A percentile compares a stretch with the other conserved stretches of the same genome.
Conservation (phyloP, 176 grass and related monocot genomes). For the Eleusine indica region DNA sequence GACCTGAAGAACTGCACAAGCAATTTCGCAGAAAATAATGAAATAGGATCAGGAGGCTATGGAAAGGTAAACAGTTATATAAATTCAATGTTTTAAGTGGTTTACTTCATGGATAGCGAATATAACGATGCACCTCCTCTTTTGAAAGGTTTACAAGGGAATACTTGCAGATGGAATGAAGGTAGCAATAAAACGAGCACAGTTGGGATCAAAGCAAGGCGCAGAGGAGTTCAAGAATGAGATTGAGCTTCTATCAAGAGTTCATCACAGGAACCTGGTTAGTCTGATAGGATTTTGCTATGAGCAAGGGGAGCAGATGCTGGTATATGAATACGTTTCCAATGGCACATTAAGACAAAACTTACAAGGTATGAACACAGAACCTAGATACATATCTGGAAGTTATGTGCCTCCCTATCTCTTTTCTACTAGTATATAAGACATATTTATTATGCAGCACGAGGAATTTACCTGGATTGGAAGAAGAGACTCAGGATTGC, state of each 20-base stretch:
- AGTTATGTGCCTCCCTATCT: neutral
- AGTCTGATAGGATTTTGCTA: constrained; percentile 82
- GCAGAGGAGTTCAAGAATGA: constrained; percentile 88
- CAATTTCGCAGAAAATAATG: constrained; percentile 71
- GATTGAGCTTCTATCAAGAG: constrained; percentile 88
- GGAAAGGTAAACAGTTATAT: constrained; percentile 69
- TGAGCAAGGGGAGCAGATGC: constrained; percentile 88
- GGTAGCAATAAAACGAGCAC: constrained; percentile 79
- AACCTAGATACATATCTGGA: constrained; percentile 6
- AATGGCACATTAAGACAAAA: constrained; percentile 80
- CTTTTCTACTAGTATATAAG: constrained; percentile 16
- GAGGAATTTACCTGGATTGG: constrained; percentile 71
- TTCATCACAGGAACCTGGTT: constrained; percentile 92
- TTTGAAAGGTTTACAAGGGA: constrained; percentile 81
- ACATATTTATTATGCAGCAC: constrained; percentile 45
- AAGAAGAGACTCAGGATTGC: constrained; percentile 72
- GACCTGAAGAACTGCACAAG: constrained; percentile 75
- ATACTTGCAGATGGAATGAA: constrained; percentile 58
- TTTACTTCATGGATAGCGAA: constrained; percentile 20
- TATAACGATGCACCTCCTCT: neutral
- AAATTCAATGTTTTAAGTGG: neutral
- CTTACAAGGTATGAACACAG: constrained; percentile 56
- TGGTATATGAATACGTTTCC: constrained; percentile 82
- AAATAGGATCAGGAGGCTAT: constrained; percentile 81
- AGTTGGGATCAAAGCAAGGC: constrained; percentile 86